phyloP scores from a whole-genome alignment of 352 stramenopile genomes.

The Globisporangium yorkense region DNA sequence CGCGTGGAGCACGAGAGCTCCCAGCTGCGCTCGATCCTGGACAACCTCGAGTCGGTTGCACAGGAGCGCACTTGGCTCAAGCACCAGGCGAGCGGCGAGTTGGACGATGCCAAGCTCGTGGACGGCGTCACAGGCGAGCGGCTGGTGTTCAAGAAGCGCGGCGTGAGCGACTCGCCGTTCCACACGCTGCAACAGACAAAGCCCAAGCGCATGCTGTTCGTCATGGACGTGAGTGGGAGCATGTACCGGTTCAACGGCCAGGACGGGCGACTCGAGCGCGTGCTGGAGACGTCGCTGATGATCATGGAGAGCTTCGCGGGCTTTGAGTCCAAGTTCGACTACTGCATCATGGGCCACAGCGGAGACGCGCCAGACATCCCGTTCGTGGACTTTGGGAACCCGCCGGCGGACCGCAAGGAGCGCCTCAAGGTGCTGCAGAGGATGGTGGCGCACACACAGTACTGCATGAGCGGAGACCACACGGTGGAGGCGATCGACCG shows the following conservation, averaged over 20 bases:
- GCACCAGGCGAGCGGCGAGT: constrained; percentile 90
- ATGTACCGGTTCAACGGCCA: constrained; percentile 95
- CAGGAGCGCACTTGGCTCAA: constrained; percentile 92
- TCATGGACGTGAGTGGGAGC: constrained; percentile 90
- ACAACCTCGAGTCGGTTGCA: constrained; percentile 75
- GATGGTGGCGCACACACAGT: constrained; percentile 94
- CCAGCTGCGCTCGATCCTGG: constrained; percentile 74
- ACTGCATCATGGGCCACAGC: constrained; percentile 91
- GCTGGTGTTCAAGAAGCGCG: constrained; percentile 91
- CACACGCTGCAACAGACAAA: constrained; percentile 26
- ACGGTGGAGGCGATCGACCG: constrained; percentile 90
- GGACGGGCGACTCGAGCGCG: constrained; percentile 87
- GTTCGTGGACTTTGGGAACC: constrained; percentile 87
- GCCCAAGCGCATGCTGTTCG: constrained; percentile 86
- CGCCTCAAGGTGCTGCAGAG: constrained; percentile 84
- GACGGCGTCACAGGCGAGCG: constrained; percentile 90
- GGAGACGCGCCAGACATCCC: constrained; percentile 84
- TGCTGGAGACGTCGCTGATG: constrained; percentile 92
- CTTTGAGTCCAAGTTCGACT: constrained; percentile 87
- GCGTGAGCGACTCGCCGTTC: constrained; percentile 57
- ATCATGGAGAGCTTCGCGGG: constrained; percentile 94
- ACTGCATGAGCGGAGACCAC: constrained; percentile 91
- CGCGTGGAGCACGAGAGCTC: constrained; percentile 72
- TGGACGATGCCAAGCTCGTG: constrained; percentile 94
- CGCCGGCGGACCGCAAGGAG: constrained; percentile 82